A percentile compares a stretch with the other conserved stretches of the same genome.
Evolutionary conservation across 805 yeast species (phyloP).

Genomic region (Jamesozyma gamospora): DNA sequence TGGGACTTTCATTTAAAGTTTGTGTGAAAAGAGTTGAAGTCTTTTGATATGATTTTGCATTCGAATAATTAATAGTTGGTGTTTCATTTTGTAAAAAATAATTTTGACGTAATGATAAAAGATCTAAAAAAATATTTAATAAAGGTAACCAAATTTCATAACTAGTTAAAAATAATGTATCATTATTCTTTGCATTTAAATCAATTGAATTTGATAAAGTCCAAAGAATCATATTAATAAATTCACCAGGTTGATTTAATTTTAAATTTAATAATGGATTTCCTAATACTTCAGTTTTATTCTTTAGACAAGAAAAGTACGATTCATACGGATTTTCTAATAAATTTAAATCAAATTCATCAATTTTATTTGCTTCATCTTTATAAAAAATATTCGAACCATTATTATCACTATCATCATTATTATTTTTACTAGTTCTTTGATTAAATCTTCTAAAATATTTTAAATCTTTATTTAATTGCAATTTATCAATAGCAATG

Average conservation of each 20-base stretch:
- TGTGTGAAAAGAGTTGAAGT: conserved; percentile 6
- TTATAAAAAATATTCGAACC: neutral
- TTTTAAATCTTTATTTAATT: neutral
- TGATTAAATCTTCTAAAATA: neutral
- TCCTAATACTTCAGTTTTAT: conserved; percentile 12
- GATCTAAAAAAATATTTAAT: conserved; percentile 13
- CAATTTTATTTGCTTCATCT: neutral
- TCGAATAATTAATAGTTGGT: neutral
- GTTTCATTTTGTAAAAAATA: conserved; percentile 18
- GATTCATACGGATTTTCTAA: conserved; percentile 14
- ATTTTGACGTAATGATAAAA: conserved; percentile 18
- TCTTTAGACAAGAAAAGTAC: conserved; percentile 18
- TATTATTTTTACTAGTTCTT: neutral
- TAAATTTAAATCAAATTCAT: neutral
- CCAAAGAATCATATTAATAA: conserved; percentile 22
- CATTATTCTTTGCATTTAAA: conserved; percentile 3
- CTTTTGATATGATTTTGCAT: neutral
- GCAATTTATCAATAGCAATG: conserved; percentile 14
- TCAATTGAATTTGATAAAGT: conserved; percentile 17
- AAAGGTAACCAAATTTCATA: conserved; percentile 23
- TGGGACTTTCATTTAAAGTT: conserved; percentile 14
- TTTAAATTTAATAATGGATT: conserved; percentile 12
- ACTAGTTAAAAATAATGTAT: conserved; percentile 8
- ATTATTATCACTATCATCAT: neutral
- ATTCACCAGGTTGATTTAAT: conserved; percentile 16